Evolutionary conservation across 1,284 basidiomycete species (phyloP).

Genomic region (Ganoderma leucocontextum): DNA sequence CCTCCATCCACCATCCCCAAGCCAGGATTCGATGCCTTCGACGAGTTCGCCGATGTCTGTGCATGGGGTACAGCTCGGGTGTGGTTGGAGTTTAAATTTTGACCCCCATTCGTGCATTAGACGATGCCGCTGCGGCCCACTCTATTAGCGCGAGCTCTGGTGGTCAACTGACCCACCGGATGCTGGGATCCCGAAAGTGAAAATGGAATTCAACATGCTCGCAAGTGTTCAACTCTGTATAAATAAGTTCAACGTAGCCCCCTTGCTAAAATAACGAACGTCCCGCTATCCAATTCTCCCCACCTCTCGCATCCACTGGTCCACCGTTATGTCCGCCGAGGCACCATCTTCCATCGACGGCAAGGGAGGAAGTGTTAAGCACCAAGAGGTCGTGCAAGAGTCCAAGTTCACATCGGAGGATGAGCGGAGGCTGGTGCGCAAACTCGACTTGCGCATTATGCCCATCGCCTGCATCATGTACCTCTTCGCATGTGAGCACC

Average conservation of each 20-base stretch:
- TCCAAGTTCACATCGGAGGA: constrained; percentile 37
- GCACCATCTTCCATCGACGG: background rate
- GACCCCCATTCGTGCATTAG: too few relatives aligned
- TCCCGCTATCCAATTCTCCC: background rate
- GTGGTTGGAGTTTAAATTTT: too few relatives aligned
- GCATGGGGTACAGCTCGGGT: too few relatives aligned
- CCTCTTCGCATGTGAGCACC: constrained; percentile 67
- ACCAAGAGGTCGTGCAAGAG: background rate
- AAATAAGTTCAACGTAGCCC: background rate
- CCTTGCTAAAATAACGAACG: background rate
- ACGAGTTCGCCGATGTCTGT: too few relatives aligned
- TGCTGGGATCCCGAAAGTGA: background rate
- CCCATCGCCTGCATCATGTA: constrained; percentile 74
- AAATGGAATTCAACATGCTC: background rate
- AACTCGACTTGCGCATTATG: constrained; percentile 68
- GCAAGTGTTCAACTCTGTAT: background rate
- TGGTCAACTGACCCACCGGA: constrained; percentile 1
- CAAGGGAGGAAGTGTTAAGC: background rate
- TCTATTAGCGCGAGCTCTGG: background rate
- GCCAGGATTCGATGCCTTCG: too few relatives aligned
- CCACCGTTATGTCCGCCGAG: background rate
- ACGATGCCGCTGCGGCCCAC: background rate
- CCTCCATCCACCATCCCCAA: too few relatives aligned
- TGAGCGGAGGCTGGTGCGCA: constrained; percentile 64
- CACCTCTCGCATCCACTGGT: background rate